Evolutionary conservation across 1,139 yeast genomes (phyloP).

Genomic region (Taphrina wiesneri): DNA sequence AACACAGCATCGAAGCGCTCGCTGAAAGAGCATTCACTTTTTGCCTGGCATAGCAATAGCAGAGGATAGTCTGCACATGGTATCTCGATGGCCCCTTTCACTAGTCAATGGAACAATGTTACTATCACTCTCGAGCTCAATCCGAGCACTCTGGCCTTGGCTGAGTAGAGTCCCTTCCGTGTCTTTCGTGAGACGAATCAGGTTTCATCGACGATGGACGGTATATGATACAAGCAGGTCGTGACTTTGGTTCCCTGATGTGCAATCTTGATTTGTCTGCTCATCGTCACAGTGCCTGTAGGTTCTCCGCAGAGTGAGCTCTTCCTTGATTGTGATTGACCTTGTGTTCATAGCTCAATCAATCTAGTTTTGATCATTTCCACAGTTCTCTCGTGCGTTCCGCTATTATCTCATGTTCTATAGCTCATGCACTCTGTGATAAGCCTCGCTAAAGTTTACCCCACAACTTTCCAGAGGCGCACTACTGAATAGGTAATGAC

Average conservation of each 20-base stretch:
- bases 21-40: neutral
- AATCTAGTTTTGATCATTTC: no score
- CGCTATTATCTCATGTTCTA: no score
- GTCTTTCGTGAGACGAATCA: no score
- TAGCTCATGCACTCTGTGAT: no score
- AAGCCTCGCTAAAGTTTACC: neutral
- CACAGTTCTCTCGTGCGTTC: no score
- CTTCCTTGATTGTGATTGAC: no score
- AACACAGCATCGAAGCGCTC: neutral
- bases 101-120: constrained; percentile 19
- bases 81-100: constrained; percentile 6
- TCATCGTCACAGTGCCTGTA: no score
- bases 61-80: constrained; percentile 12
- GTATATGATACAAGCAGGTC: no score
- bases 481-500: no score
- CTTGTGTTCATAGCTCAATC: neutral
- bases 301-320: no score
- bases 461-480: neutral
- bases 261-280: no score
- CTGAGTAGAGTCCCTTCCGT: constrained; percentile 13
- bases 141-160: constrained; percentile 19
- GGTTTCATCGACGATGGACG: no score
- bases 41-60: neutral
- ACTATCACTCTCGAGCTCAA: constrained; percentile 29
- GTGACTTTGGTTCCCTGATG: neutral